phyloP scores from a whole-genome alignment of 768 basidiomycete genomes.

The Lactifluus pinguis region DNA sequence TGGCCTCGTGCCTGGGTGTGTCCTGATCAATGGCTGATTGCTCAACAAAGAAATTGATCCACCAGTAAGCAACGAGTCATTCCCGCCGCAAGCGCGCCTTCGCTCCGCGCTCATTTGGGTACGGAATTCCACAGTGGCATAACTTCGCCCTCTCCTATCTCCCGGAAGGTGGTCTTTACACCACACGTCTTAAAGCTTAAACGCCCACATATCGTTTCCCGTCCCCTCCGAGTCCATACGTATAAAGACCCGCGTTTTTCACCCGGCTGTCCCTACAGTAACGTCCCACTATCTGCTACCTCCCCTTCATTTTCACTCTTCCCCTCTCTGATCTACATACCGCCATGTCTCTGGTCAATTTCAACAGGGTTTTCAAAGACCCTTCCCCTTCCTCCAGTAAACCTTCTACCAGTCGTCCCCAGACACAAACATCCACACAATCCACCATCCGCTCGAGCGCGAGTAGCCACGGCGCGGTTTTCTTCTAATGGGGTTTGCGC shows the following conservation, averaged over 20 bases:
- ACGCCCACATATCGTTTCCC: conserved; percentile 10
- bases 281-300: neutral
- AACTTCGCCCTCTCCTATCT: neutral
- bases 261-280: neutral
- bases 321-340: neutral
- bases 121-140: neutral
- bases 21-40: neutral
- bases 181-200: conserved; percentile 5
- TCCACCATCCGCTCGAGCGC: conserved; percentile 11
- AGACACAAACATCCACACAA: conserved; percentile 13
- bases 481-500: neutral
- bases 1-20: neutral
- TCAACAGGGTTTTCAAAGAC: conserved; percentile 8
- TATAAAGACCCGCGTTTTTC: conserved; percentile 8
- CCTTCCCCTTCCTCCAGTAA: conserved; percentile 8
- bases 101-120: neutral
- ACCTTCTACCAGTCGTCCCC: conserved; percentile 1
- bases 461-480: conserved; percentile 12
- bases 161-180: conserved; percentile 4
- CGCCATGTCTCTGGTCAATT: neutral
- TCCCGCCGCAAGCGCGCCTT: neutral
- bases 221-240: neutral
- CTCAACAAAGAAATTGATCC: neutral
- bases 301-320: neutral
- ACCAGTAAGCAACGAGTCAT: neutral